Evolutionary conservation across 2,329 filamentous ascomycete species (phyloP).

Genomic region (Penicillium nordicum): DNA sequence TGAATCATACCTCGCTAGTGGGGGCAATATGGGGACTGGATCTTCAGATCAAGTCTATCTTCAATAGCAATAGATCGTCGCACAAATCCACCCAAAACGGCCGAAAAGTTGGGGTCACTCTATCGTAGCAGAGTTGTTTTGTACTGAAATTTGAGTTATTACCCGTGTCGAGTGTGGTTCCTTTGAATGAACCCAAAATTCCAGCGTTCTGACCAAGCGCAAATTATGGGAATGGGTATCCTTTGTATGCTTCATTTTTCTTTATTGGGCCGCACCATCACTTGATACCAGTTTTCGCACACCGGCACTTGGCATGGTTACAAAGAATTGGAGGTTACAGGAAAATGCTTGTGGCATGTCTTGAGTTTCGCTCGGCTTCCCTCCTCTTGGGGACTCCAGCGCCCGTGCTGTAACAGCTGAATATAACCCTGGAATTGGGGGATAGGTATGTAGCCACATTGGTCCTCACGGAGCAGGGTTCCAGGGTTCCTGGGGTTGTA

Average conservation of each 20-base stretch:
- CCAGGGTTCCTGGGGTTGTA: no score
- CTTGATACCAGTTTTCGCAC: background rate
- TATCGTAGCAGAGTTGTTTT: background rate
- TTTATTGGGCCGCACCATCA: background rate
- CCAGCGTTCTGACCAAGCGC: no score
- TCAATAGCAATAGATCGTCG: slow-evolving; percentile 9
- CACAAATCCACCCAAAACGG: background rate
- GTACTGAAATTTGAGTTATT: background rate
- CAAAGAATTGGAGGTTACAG: no score
- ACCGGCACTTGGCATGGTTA: background rate
- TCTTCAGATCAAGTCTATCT: slow-evolving; percentile 15
- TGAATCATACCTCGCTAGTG: slow-evolving; percentile 6
- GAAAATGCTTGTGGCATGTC: no score
- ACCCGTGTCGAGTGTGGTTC: background rate
- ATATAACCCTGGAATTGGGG: no score
- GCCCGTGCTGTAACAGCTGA: background rate
- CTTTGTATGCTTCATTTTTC: background rate
- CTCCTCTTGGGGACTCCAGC: background rate
- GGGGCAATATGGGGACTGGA: slow-evolving; percentile 7
- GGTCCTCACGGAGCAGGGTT: no score
- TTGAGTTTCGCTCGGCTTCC: background rate
- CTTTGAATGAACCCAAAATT: background rate
- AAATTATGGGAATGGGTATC: background rate
- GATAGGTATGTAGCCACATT: no score
- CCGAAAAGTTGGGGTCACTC: background rate